These are phyloP conservation scores for Paraconiothyrium sp. DNA, from an alignment of 2,329 filamentous ascomycete species.

Conservation along the genomic window DNA sequence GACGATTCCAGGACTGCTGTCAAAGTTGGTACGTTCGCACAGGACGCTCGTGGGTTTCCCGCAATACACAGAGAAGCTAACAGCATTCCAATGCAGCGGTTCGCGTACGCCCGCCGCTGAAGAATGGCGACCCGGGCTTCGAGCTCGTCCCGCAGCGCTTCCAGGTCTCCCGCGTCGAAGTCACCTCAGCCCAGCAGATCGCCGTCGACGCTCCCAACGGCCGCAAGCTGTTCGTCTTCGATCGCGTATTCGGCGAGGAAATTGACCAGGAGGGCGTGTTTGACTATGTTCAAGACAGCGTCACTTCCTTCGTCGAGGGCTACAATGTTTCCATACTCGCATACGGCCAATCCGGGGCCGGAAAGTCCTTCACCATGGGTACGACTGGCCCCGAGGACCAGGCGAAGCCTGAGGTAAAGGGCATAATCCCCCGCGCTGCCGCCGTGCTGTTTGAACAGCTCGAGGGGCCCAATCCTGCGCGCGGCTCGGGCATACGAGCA, in stretches of 20 bases:
- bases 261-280: conserved; percentile 88
- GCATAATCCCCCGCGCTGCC: conserved; percentile 94
- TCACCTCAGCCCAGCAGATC: conserved; percentile 83
- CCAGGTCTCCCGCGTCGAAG: conserved; percentile 90
- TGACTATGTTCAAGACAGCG: conserved; percentile 92
- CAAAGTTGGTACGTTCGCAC: conserved; percentile 81
- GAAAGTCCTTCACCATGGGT: conserved; percentile 99
- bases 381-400: conserved; percentile 88
- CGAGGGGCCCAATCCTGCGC: conserved; percentile 69
- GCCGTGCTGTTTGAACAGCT: conserved; percentile 88
- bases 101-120: conserved; percentile 87
- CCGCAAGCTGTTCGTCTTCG: conserved; percentile 94
- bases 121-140: conserved; percentile 85
- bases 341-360: conserved; percentile 96
- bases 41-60: conserved; percentile 12
- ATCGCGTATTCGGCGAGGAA: conserved; percentile 88
- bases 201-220: conserved; percentile 91
- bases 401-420: conserved; percentile 75
- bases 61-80: conserved; percentile 30
- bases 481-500: conserved; percentile 80
- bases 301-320: conserved; percentile 88
- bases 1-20: conserved; percentile 91
- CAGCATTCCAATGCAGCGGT: conserved; percentile 70
- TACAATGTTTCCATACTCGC: conserved; percentile 98
- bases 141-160: conserved; percentile 97